A percentile compares a stretch with the other conserved stretches of the same genome.
phyloP scores from a whole-genome alignment of 148 eudicot genomes.

The Cornus florida region DNA sequence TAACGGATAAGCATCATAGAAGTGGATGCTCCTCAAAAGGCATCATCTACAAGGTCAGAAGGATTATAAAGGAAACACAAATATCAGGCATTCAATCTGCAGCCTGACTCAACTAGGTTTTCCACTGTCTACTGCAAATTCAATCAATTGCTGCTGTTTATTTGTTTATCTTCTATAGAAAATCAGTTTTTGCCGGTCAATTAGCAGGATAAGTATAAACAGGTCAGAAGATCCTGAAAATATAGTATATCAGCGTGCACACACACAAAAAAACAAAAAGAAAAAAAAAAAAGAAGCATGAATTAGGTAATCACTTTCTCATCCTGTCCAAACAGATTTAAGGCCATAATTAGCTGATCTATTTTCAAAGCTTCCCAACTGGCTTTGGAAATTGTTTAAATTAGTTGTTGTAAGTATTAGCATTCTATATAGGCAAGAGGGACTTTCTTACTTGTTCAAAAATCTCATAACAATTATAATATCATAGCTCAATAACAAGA shows the following conservation, averaged over 20 bases:
- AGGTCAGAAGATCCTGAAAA: neutral
- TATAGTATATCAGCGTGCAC: neutral
- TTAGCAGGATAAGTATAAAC: no score
- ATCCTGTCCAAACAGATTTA: neutral
- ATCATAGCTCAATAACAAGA: neutral
- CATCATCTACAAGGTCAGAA: neutral
- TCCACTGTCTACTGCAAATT: neutral
- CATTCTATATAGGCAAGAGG: neutral
- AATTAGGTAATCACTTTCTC: neutral
- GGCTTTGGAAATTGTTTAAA: neutral
- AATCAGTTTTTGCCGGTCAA: no score
- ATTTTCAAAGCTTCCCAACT: neutral
- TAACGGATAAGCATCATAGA: neutral
- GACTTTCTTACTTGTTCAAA: neutral
- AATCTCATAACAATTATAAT: neutral
- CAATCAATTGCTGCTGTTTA: neutral
- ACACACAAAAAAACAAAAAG: no score
- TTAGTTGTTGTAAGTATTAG: neutral
- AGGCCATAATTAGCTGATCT: neutral
- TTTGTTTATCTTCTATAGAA: no score
- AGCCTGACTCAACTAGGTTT: constrained; percentile 2
- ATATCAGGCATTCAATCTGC: neutral
- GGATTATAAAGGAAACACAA: neutral
- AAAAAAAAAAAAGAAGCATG: neutral
- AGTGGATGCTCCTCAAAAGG: neutral